These are phyloP conservation scores for Mycena vitilis DNA, from an alignment of 768 basidiomycete genomes.

Conservation along the genomic window DNA sequence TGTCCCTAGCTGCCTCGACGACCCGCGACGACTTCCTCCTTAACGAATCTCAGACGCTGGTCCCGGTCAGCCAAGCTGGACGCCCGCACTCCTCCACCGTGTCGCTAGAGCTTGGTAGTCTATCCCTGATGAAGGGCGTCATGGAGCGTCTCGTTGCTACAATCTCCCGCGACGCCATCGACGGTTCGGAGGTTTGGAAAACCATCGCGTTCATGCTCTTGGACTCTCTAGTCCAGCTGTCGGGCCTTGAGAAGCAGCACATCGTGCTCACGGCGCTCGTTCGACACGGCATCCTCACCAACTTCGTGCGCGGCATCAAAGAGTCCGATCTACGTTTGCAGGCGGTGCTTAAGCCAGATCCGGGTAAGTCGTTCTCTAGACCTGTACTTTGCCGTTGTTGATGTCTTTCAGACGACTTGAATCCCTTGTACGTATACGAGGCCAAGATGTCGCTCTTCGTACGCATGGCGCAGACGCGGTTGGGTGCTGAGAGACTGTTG, in stretches of 20 bases:
- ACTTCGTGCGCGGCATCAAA: slow-evolving; percentile 87
- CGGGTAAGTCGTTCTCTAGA: slow-evolving; percentile 61
- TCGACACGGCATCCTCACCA: slow-evolving; percentile 81
- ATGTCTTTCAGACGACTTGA: slow-evolving; percentile 77
- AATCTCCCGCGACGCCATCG: slow-evolving; percentile 91
- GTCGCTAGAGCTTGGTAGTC: slow-evolving; percentile 69
- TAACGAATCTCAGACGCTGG: slow-evolving; percentile 51
- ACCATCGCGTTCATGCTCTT: slow-evolving; percentile 93
- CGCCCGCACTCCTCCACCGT: slow-evolving; percentile 40
- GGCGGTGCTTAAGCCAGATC: slow-evolving; percentile 87
- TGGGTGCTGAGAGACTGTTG: slow-evolving; percentile 87
- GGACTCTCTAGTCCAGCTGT: slow-evolving; percentile 82
- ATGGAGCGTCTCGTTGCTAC: slow-evolving; percentile 80
- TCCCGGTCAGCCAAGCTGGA: slow-evolving; percentile 40
- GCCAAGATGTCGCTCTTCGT: slow-evolving; percentile 92
- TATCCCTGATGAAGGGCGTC: slow-evolving; percentile 72
- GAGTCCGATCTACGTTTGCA: slow-evolving; percentile 83
- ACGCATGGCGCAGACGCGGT: slow-evolving; percentile 83
- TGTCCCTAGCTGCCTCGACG: slow-evolving; percentile 54
- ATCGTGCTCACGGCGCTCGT: slow-evolving; percentile 67
- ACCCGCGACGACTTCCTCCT: slow-evolving; percentile 55
- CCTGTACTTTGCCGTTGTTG: slow-evolving; percentile 11
- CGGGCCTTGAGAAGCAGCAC: slow-evolving; percentile 76
- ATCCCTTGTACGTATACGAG: slow-evolving; percentile 93
- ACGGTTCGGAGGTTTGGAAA: slow-evolving; percentile 97